phyloP scores from a whole-genome alignment of 1,284 basidiomycete genomes.

The Cryptococcus deneoformans region DNA sequence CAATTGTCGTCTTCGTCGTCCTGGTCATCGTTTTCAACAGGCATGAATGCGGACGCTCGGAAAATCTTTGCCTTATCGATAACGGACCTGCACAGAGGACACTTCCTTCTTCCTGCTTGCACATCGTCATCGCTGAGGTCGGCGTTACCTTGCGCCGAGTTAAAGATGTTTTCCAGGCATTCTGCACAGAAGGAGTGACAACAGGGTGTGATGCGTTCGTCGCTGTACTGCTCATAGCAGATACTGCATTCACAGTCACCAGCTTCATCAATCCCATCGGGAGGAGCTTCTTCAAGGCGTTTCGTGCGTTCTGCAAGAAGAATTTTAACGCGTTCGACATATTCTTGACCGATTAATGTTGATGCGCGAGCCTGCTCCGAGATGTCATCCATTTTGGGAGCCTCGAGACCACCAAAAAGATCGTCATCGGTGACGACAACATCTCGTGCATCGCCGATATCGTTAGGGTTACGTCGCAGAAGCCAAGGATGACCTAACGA shows the following conservation, averaged over 20 bases:
- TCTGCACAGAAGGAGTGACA: slow-evolving; percentile 40
- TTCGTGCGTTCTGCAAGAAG: slow-evolving; percentile 31
- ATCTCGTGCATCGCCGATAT: slow-evolving; percentile 22
- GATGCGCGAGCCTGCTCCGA: slow-evolving; percentile 30
- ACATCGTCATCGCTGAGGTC: slow-evolving; percentile 32
- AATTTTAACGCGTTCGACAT: slow-evolving; percentile 25
- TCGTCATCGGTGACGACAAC: slow-evolving; percentile 37
- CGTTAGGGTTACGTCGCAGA: slow-evolving; percentile 31
- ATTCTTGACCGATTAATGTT: slow-evolving; percentile 18
- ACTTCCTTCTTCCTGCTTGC: slow-evolving; percentile 27
- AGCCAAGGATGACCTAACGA: slow-evolving; percentile 39
- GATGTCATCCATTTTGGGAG: slow-evolving; percentile 19
- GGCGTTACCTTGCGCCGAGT: slow-evolving; percentile 20
- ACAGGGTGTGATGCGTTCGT: slow-evolving; percentile 42
- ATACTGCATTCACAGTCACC: slow-evolving; percentile 34
- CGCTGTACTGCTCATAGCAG: slow-evolving; percentile 37
- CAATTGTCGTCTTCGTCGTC: slow-evolving; percentile 58
- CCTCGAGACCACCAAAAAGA: slow-evolving; percentile 19
- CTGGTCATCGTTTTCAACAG: slow-evolving; percentile 53
- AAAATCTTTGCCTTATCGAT: slow-evolving; percentile 35
- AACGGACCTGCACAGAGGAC: slow-evolving; percentile 42
- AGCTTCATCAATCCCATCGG: slow-evolving; percentile 18
- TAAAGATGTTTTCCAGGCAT: slow-evolving; percentile 40
- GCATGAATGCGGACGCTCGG: slow-evolving; percentile 34
- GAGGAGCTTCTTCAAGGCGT: slow-evolving; percentile 4